Conservation (phyloP, 1,139 yeast genomes). For the Taphrina flavorubra region DNA sequence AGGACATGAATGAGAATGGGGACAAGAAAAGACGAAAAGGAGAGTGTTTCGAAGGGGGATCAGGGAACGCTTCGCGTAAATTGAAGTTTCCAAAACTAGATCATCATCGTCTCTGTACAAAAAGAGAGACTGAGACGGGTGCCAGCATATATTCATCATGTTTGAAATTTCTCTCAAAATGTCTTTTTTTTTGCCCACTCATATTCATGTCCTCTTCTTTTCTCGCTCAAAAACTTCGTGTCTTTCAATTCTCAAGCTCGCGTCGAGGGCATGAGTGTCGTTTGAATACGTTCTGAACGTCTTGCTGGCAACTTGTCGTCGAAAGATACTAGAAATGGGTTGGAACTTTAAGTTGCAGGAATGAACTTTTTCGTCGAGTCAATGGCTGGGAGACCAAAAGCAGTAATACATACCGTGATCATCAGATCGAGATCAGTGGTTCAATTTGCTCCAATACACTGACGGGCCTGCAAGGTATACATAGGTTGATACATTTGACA, state of each 20-base stretch:
- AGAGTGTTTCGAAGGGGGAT: neutral
- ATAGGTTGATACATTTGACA: neutral
- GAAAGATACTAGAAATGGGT: too few relatives aligned
- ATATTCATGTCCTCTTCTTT: too few relatives aligned
- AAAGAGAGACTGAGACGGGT: slow-evolving; percentile 40
- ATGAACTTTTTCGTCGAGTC: neutral
- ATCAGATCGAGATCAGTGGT: neutral
- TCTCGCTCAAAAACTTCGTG: neutral
- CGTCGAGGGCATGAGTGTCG: too few relatives aligned
- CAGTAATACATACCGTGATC: neutral
- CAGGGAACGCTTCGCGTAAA: slow-evolving; percentile 39
- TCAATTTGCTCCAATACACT: too few relatives aligned
- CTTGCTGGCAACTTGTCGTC: too few relatives aligned
- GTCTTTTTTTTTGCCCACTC: too few relatives aligned
- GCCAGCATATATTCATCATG: slow-evolving; percentile 40
- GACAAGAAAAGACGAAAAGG: neutral
- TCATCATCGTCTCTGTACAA: slow-evolving; percentile 41
- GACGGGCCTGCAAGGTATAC: too few relatives aligned
- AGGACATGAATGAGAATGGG: neutral
- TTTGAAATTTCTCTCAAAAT: neutral
- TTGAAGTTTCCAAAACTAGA: slow-evolving; percentile 35
- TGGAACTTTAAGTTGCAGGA: too few relatives aligned
- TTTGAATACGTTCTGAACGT: neutral
- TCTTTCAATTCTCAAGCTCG: neutral
- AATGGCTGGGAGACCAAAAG: neutral